Percentiles rank a stretch among this genome's conserved stretches.
phyloP scores from a whole-genome alignment of 1,139 yeast genomes.

The Sugiyamaella pinicola region DNA sequence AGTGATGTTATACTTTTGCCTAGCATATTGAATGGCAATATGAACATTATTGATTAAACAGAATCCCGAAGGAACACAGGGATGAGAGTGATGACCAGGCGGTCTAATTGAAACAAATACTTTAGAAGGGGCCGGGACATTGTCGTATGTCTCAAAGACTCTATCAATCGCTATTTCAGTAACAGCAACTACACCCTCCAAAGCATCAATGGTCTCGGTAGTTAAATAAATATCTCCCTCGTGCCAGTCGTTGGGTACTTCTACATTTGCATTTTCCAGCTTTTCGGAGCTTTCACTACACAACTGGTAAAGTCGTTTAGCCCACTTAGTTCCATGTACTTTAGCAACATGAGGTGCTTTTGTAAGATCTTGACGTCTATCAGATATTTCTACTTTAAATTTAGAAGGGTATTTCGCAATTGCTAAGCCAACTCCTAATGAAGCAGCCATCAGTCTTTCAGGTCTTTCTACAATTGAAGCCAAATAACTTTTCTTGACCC shows the following conservation, averaged over 20 bases:
- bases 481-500: constrained; percentile 62
- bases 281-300: constrained; percentile 63
- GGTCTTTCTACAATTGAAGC: constrained; percentile 83
- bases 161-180: constrained; percentile 72
- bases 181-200: constrained; percentile 80
- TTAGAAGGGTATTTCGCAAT: constrained; percentile 67
- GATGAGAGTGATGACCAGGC: constrained; percentile 91
- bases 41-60: constrained; percentile 83
- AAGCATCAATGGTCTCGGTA: constrained; percentile 67
- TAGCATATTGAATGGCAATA: constrained; percentile 79
- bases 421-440: constrained; percentile 79
- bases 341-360: constrained; percentile 60
- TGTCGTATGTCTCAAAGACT: constrained; percentile 40
- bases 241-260: constrained; percentile 83
- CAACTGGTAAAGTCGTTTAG: constrained; percentile 57
- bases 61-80: constrained; percentile 83
- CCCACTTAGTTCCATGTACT: constrained; percentile 82
- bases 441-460: constrained; percentile 72
- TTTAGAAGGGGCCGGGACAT: constrained; percentile 36
- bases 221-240: constrained; percentile 80
- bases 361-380: constrained; percentile 51
- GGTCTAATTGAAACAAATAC: constrained; percentile 77
- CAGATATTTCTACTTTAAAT: constrained; percentile 56
- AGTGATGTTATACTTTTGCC: constrained; percentile 61
- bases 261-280: constrained; percentile 58